A percentile compares a stretch with the other conserved stretches of the same genome.
Conservation (phyloP, 306 rosid species). For the Oemleria cerasiformis region DNA sequence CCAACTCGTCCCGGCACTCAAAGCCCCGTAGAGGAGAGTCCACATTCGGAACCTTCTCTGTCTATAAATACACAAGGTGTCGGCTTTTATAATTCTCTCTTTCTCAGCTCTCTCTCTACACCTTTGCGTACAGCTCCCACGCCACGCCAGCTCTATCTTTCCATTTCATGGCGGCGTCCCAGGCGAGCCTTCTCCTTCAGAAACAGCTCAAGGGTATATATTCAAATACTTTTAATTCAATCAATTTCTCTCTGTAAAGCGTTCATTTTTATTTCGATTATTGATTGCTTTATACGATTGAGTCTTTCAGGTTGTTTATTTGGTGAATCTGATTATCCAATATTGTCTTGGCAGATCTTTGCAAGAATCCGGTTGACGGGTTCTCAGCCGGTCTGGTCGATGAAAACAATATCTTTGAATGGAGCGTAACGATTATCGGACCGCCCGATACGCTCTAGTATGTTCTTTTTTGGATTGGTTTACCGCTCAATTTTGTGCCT, state of each 20-base stretch:
- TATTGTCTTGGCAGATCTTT: constrained; percentile 63
- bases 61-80: constrained; percentile 33
- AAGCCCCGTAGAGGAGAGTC: constrained; percentile 6
- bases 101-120: constrained; percentile 14
- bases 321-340: constrained; percentile 2
- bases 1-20: neutral
- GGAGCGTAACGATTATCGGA: constrained; percentile 98
- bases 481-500: neutral
- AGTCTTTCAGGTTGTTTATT: constrained; percentile 8
- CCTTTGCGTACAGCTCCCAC: constrained; percentile 18
- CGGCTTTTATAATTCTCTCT: constrained; percentile 14
- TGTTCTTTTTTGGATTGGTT: constrained; percentile 6
- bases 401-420: constrained; percentile 84
- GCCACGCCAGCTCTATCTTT: constrained; percentile 1
- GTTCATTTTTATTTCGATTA: constrained; percentile 4
- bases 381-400: constrained; percentile 96
- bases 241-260: neutral
- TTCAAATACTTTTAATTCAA: neutral
- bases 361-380: constrained; percentile 90
- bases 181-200: constrained; percentile 95
- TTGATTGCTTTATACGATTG: constrained; percentile 29
- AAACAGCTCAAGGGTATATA: constrained; percentile 83
- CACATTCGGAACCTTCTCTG: constrained; percentile 22
- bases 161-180: constrained; percentile 70
- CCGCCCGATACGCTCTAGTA: constrained; percentile 99